Evolutionary conservation across 225 moss, liverwort and hornwort genomes (phyloP).

Genomic region (Sphagnum contortum): DNA sequence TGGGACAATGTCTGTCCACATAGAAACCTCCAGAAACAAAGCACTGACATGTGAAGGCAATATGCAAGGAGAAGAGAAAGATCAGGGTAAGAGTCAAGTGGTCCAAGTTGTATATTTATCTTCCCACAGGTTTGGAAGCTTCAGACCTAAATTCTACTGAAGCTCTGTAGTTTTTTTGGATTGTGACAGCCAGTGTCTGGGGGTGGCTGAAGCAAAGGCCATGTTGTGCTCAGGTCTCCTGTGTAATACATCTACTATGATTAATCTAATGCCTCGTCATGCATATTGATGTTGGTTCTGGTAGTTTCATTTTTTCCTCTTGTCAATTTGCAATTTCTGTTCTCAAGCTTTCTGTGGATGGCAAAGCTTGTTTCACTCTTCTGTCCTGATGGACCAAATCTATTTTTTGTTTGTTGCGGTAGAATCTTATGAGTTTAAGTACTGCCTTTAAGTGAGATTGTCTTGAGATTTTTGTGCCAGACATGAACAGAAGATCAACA

Average conservation of each 20-base stretch:
- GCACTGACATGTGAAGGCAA: neutral
- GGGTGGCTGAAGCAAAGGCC: constrained; percentile 2
- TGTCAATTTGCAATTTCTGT: too few species aligned
- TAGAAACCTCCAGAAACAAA: neutral
- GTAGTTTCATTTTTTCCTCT: too few species aligned
- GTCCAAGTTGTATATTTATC: constrained; percentile 31
- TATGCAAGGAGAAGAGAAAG: constrained; percentile 5
- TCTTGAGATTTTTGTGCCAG: too few species aligned
- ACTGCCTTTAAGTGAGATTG: too few species aligned
- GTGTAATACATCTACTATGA: neutral
- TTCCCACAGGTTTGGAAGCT: constrained; percentile 4
- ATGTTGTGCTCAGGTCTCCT: neutral
- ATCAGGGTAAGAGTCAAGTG: constrained; percentile 8
- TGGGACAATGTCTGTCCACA: neutral
- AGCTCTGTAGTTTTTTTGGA: neutral
- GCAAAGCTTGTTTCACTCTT: too few species aligned
- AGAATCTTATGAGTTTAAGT: too few species aligned
- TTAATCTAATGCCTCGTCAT: too few species aligned
- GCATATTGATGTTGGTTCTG: too few species aligned
- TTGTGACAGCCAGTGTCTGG: constrained; percentile 4
- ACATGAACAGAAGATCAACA: too few species aligned
- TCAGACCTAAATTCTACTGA: constrained; percentile 1
- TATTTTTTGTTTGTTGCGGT: too few species aligned
- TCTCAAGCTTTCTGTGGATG: too few species aligned
- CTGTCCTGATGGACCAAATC: too few species aligned